Base-by-base conservation (phyloP, 352 stramenopile species). In the Phytophthora pinifolia region DNA sequence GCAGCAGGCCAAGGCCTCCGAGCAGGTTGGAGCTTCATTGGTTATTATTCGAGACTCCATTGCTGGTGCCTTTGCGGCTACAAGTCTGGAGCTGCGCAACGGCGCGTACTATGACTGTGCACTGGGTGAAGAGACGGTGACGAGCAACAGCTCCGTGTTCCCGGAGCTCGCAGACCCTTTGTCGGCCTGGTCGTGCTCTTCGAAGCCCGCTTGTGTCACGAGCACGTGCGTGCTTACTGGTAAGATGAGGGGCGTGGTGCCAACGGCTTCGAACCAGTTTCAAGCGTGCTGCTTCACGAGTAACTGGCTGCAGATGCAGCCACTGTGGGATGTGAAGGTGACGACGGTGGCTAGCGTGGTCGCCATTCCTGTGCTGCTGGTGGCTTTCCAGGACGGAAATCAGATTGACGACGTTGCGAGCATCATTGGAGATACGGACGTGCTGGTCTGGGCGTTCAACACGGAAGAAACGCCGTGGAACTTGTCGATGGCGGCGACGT, bases 381-480 rank as follows among this genome's bases (percentile, higher is more conserved):
- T 77, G 18, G 49, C 51, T 9, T 70, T 79, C 17, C 56, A 54
- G 25, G 76, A 87, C 42, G 72, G 68, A 2, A 57, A 72, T 9
- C 17, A 29, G 14, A 62, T 86, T 38, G 56, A 74, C 10, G 51
- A 51, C 22, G 57, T 64, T 9, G 42, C 66, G 25, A 49, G 36
- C 41, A 62, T 51, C 2, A 62, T 62, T 44, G 53, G 46, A 20
- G 36, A 38, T 12, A 38, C 35, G 0, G 54, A 47, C 8, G 48
- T 76, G 30, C 22, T 58, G 0, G 60, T 72, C 14, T 68, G 52
- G 31, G 74, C 58, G 1, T 72, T 83, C 47, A 67, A 70, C 15
- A 37, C 51, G 3, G 62, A 83, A 18, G 74, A 83, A 49, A 77
- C 58, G 50, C 71, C 74, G 14, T 89, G 79, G 79, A 88, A 89